Evolutionary conservation across 1,284 basidiomycete species (phyloP), one percentile per base, ranked within the genome.

Genomic region (Heterobasidion irregulare): DNA sequence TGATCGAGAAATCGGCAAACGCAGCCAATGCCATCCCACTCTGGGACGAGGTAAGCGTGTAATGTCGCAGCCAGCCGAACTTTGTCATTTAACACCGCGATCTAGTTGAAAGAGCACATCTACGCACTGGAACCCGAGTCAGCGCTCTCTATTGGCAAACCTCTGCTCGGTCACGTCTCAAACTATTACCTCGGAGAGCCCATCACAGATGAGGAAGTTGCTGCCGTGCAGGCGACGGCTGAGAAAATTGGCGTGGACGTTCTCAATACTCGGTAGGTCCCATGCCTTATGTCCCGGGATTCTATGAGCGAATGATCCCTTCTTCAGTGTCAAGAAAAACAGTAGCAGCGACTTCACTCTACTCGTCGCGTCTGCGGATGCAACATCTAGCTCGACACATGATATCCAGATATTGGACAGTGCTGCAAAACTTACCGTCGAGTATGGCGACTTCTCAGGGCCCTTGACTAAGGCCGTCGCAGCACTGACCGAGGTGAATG

Each of bases 101-200:
- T 26, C 43, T 56, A 89, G 85, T 71, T 92, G 59, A 82, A 82
- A 68, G 79, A 76, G 1, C 81, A 89, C 63, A 87, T 93, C 52
- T 93, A 91, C 65, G 72, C 82, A 8, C 63, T 75, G 13, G 65
- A 69, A 16, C 89, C 91, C 1, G 83, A 88, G 62, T 65, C 76
- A 1, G 78, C 75, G 53, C 75, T 91, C 53, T 84, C 79, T 65
- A 87, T 93, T 59, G 91, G 90, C 54, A 92, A 93, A 66, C 86
- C 83, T 44, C 77, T 72, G 53, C 73, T 81, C 26, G 90, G 90
- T 1, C 89, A 92, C 58, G 64, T 90, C 51, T 89, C 85, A 34
- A 90, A 91, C 65, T 93, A 93, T 68, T 93, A 93, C 65, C 79
- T 86, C 26, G 88, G 88, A 2, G 77, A 86, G 57, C 67, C 77